These are phyloP conservation scores for Trichoderma sp. DNA, from an alignment of 2,329 filamentous ascomycete species.

Conservation along the genomic window DNA sequence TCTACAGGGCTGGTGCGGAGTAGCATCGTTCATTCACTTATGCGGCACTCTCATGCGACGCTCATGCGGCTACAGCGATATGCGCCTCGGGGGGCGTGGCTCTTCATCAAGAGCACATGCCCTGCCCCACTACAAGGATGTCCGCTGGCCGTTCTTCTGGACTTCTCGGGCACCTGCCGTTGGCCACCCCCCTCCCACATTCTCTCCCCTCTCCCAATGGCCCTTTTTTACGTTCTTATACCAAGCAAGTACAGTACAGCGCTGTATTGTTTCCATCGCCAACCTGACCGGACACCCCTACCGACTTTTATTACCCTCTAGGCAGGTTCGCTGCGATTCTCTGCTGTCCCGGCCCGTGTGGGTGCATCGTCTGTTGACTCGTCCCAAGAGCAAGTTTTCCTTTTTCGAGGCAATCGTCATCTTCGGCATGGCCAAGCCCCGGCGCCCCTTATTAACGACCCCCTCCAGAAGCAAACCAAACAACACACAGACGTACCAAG, in stretches of 20 bases:
- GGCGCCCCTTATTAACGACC: not conserved
- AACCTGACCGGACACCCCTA: not conserved
- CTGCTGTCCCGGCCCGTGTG: not conserved
- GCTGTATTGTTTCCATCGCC: not conserved
- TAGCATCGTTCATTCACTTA: constrained; percentile 11
- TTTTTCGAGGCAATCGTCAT: not conserved
- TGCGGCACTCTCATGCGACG: not conserved
- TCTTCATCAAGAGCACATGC: constrained; percentile 18
- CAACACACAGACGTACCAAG: constrained; percentile 5
- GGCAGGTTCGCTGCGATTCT: not conserved
- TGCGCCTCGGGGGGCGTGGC: constrained; percentile 8
- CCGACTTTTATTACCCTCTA: not conserved
- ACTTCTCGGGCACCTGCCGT: constrained; percentile 10
- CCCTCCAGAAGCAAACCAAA: not conserved
- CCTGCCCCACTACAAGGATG: constrained; percentile 2
- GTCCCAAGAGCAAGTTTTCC: not conserved
- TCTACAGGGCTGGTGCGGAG: constrained; percentile 17
- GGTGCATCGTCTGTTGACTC: not conserved
- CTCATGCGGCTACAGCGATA: not conserved
- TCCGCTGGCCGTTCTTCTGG: not conserved
- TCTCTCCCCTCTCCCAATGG: not conserved
- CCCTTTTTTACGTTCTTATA: constrained; percentile 2
- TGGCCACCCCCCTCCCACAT: not conserved
- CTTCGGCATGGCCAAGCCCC: not conserved
- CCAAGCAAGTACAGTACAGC: not conserved